Percentiles rank a stretch among this genome's conserved stretches.
Conservation (phyloP, 768 basidiomycete genomes). For the Boletus tomentosulus region DNA sequence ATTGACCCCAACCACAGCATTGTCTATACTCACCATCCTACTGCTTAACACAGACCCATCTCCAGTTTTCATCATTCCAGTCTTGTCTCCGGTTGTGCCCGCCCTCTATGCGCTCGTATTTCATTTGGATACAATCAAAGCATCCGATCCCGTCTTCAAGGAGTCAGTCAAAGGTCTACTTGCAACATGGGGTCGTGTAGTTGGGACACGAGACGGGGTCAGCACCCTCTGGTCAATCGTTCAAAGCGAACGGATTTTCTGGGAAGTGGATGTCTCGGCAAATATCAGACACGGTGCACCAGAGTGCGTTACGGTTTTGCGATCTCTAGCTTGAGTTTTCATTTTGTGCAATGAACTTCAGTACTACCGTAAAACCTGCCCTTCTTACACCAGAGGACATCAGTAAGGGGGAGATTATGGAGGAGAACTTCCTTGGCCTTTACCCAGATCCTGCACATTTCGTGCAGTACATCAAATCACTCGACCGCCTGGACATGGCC, state of each 20-base stretch:
- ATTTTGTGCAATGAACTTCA: constrained; percentile 2
- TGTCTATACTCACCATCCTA: constrained; percentile 52
- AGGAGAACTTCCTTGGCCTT: constrained; percentile 55
- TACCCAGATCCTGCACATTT: constrained; percentile 76
- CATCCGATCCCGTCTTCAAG: constrained; percentile 61
- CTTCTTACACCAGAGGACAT: constrained; percentile 53
- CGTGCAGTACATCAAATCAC: constrained; percentile 56
- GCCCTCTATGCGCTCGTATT: constrained; percentile 61
- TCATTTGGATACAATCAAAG: constrained; percentile 49
- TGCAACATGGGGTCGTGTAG: constrained; percentile 71
- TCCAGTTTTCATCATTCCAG: constrained; percentile 54
- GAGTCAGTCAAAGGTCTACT: constrained; percentile 59
- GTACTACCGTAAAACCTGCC: constrained; percentile 30
- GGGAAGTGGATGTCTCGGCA: constrained; percentile 56
- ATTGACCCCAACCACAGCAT: constrained; percentile 36
- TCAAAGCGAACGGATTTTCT: constrained; percentile 43
- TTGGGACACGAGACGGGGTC: constrained; percentile 48
- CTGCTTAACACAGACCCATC: constrained; percentile 78
- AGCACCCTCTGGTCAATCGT: constrained; percentile 59
- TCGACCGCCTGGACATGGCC: constrained; percentile 66
- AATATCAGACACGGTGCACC: constrained; percentile 37
- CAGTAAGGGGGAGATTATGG: constrained; percentile 34
- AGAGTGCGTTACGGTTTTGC: constrained; percentile 37
- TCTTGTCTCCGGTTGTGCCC: constrained; percentile 67
- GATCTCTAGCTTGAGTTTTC: neutral